Conservation (phyloP, 331 rosid genomes). For the Arachis monticola region DNA sequence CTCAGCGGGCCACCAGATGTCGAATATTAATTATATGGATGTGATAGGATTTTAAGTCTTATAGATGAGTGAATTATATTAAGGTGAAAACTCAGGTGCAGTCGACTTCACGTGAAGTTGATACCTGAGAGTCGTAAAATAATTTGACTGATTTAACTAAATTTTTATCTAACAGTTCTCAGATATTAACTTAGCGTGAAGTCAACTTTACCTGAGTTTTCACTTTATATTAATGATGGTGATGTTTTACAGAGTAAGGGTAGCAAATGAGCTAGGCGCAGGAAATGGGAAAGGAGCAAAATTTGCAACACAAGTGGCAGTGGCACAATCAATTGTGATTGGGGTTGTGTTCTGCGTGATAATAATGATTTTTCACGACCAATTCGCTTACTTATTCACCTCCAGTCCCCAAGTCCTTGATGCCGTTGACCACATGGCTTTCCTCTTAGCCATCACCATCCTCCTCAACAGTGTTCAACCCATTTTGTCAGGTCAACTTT, state of each 20-base stretch:
- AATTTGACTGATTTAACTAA: too few species aligned
- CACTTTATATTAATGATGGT: not conserved
- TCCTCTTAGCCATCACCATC: slow-evolving; percentile 35
- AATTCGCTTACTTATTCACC: slow-evolving; percentile 63
- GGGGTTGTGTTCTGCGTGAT: slow-evolving; percentile 72
- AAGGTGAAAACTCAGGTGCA: too few species aligned
- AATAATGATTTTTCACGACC: slow-evolving; percentile 56
- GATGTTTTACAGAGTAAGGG: slow-evolving; percentile 65
- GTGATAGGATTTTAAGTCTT: too few species aligned
- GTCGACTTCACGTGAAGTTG: too few species aligned
- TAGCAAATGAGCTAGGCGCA: slow-evolving; percentile 92
- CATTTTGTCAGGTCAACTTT: slow-evolving; percentile 57
- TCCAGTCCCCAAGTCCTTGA: slow-evolving; percentile 48
- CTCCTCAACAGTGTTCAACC: slow-evolving; percentile 54
- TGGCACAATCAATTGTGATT: slow-evolving; percentile 58
- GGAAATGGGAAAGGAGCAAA: slow-evolving; percentile 84
- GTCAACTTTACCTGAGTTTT: too few species aligned
- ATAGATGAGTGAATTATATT: too few species aligned
- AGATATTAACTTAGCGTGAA: too few species aligned
- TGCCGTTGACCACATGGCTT: slow-evolving; percentile 54
- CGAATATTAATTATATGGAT: too few species aligned
- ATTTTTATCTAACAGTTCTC: too few species aligned
- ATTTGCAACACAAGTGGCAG: slow-evolving; percentile 72
- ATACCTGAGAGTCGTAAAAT: too few species aligned
- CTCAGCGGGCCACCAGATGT: too few species aligned